Evolutionary conservation across 352 stramenopile genomes (phyloP).

Genomic region (Globisporangium takayamanum): DNA sequence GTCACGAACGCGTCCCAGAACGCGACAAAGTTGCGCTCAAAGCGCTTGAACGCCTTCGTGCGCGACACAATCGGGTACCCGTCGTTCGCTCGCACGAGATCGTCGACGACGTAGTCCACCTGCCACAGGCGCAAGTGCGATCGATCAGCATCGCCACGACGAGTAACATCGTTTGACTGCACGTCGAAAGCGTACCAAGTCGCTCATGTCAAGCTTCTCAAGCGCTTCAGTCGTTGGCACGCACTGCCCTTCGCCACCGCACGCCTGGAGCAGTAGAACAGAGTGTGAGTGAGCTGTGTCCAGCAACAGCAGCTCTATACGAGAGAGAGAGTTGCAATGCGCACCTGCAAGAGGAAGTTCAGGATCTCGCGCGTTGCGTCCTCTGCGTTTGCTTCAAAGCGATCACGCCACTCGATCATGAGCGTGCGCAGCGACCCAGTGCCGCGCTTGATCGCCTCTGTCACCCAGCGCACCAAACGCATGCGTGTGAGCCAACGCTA

Average conservation of each 20-base stretch:
- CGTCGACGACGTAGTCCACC: constrained; percentile 52
- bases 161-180: too few relatives aligned
- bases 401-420: constrained; percentile 58
- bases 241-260: constrained; percentile 42
- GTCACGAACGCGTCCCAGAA: constrained; percentile 78
- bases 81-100: constrained; percentile 52
- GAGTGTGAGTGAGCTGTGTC: background rate
- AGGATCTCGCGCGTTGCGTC: constrained; percentile 59
- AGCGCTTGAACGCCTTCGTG: constrained; percentile 50
- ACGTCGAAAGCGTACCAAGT: constrained; percentile 25
- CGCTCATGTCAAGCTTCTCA: constrained; percentile 65
- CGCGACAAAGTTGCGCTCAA: constrained; percentile 54
- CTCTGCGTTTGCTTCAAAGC: constrained; percentile 55
- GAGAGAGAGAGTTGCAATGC: constrained; percentile 1
- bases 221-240: constrained; percentile 46
- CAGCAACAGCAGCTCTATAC: background rate
- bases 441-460: constrained; percentile 52
- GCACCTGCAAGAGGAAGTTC: constrained; percentile 64
- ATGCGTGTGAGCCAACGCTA: background rate
- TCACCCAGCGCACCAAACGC: background rate
- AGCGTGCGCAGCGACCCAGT: constrained; percentile 47
- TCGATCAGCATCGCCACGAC: background rate
- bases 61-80: constrained; percentile 66
- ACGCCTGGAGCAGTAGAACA: constrained; percentile 24
- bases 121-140: background rate